Base-by-base conservation (phyloP, 345 rosid species). In the Brassica juncea region DNA sequence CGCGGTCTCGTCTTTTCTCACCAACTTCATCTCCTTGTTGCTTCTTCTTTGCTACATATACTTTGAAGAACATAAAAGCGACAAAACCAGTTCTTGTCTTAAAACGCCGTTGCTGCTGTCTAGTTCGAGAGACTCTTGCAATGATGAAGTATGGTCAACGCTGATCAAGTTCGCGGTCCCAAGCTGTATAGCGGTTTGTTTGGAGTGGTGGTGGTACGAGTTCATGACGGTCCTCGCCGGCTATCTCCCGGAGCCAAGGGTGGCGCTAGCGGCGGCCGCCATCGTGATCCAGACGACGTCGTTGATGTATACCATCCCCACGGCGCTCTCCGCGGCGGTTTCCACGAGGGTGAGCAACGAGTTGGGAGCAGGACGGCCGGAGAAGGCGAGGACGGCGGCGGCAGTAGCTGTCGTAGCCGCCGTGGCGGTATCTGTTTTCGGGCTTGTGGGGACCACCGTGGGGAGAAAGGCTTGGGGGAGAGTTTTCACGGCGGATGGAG, bases 131-230 rank as follows among this genome's bases (percentile, higher is more conserved):
- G 72, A 71, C 31, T 27, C 71, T 9, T 1, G 70, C 52, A 34
- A 16, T 0, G 72, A 83, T 9, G 75, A 85, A 4, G 90, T 86
- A 27, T 94, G 97, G 99, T 76, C 82, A 54, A 60, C 74, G 71
- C 82, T 94, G 14, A 80, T 94, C 5, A 63, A 85, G 14, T 85
- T 94, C 1, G 92, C 97, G 0, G 79, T 92, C 4, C 97, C 97
- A 0, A 92, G 97, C 49, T 92, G 99, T 71, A 32, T 90, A n/a
- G 94, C 86, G 0, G 97, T 94, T 32, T 94, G 99, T 77, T 82
- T 94, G 67, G 99, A 94, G 76, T 94, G 99, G 99, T 94, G 99
- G 99, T 94, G 99, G 99, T 94, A 92, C 21, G 97, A 94, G 73
- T 81, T 94, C 81, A 92, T 94, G 99, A 92, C 97, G 6, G 84